Percentiles rank a stretch among this genome's conserved stretches.
Evolutionary conservation across 2,329 filamentous ascomycete species (phyloP).

Genomic region (Neonectria neomacrospora): DNA sequence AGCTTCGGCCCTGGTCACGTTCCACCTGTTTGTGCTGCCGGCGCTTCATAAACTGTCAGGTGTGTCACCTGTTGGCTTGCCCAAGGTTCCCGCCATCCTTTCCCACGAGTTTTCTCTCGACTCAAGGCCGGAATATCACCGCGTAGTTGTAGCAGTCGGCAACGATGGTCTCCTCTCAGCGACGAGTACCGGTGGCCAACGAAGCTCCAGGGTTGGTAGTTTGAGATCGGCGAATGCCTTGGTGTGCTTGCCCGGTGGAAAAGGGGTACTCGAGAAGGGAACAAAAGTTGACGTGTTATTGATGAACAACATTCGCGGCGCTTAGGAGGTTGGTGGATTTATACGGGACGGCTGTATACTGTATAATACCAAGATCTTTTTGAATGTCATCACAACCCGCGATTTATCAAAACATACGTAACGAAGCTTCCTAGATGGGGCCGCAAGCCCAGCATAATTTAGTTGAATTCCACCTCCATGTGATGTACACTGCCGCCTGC

Average conservation of each 20-base stretch:
- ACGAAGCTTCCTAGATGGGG: slow-evolving; percentile 29
- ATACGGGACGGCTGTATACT: neutral
- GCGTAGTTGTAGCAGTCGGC: slow-evolving; percentile 76
- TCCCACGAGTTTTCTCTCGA: slow-evolving; percentile 81
- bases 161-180: slow-evolving; percentile 77
- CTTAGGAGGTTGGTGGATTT: slow-evolving; percentile 14
- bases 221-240: slow-evolving; percentile 89
- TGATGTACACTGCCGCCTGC: slow-evolving; percentile 50
- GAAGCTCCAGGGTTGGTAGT: slow-evolving; percentile 90
- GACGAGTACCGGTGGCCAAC: slow-evolving; percentile 86
- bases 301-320: slow-evolving; percentile 66
- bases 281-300: slow-evolving; percentile 80
- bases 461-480: slow-evolving; percentile 44
- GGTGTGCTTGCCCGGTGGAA: slow-evolving; percentile 75
- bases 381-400: slow-evolving; percentile 31
- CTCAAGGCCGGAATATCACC: slow-evolving; percentile 88
- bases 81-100: slow-evolving; percentile 76
- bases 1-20: slow-evolving; percentile 90
- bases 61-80: slow-evolving; percentile 73
- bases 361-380: neutral
- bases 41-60: slow-evolving; percentile 83
- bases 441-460: slow-evolving; percentile 39
- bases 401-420: slow-evolving; percentile 37
- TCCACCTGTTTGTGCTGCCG: slow-evolving; percentile 93
- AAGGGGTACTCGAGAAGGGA: slow-evolving; percentile 74